These are phyloP conservation scores for Solanum pimpinellifolium DNA, from an alignment of 257 asterid species.

Conservation along the genomic window DNA sequence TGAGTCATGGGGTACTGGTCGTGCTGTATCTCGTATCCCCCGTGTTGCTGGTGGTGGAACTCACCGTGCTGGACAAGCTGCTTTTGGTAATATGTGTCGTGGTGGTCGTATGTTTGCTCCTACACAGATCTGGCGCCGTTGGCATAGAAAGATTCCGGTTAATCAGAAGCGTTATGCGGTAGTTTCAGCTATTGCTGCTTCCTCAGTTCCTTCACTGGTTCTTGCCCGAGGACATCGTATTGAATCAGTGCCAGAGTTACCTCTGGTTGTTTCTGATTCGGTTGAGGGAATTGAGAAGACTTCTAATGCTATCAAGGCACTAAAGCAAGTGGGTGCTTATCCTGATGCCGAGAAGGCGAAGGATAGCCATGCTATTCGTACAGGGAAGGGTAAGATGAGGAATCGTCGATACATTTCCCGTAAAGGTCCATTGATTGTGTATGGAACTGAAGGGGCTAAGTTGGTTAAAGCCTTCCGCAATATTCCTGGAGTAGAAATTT, in stretches of 20 bases:
- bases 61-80: conserved; percentile 89
- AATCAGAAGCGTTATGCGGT: conserved; percentile 69
- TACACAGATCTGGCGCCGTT: conserved; percentile 68
- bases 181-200: conserved; percentile 69
- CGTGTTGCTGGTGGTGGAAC: conserved; percentile 97
- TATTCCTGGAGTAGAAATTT: conserved; percentile 63
- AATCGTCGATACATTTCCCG: conserved; percentile 60
- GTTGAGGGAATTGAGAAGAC: conserved; percentile 70
- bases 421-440: conserved; percentile 71
- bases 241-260: conserved; percentile 62
- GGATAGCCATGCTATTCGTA: conserved; percentile 49
- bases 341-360: conserved; percentile 75
- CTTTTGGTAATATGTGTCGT: conserved; percentile 90
- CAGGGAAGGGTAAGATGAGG: conserved; percentile 80
- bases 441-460: conserved; percentile 76
- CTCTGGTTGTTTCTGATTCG: conserved; percentile 56
- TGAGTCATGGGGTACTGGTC: conserved; percentile 94
- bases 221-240: conserved; percentile 71
- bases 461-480: conserved; percentile 72
- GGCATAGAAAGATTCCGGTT: conserved; percentile 56
- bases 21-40: conserved; percentile 90
- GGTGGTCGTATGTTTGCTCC: conserved; percentile 95
- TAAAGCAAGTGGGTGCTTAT: conserved; percentile 64
- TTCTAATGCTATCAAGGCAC: conserved; percentile 41
- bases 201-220: conserved; percentile 62